Base-by-base conservation (phyloP, 2,329 filamentous ascomycete genomes). In the Pseudogymnoascus sp. region DNA sequence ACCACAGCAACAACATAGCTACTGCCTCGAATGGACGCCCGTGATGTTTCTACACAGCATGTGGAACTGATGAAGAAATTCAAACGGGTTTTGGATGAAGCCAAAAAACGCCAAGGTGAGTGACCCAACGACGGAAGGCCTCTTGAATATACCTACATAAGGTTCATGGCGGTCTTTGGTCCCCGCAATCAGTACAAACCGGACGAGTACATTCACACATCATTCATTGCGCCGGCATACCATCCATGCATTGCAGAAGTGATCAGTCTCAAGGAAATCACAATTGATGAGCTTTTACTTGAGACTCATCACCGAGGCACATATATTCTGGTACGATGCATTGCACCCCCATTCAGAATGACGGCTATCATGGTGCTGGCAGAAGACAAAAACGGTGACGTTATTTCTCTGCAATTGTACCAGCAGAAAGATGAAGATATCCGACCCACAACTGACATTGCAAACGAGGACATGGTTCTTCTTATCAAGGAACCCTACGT, bases 251-350 rank as follows among this genome's bases (percentile, higher is more conserved):
- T 11, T 25, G 30, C 50, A 33, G 57, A 33, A 16, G 30, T 65
- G 30, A 6, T 62, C n/a, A 61, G 62, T 9, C 62, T 74, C 39
- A 66, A 66, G 39, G 57, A 50, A 6, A 63, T 67, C 57, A 35
- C 57, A n/a, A 18, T 65, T 11, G 64, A 63, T 18, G 65, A 73
- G 30, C 71, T 78, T 8, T 47, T 22, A 12, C 69, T 76, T 28
- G 73, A 77, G 63, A 76, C 69, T n/a, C 75, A 77, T 65, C 75
- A 78, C 67, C 70, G 73, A 11, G 75, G 72, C 2, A 73, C 70
- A 47, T 58, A 75, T 14, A 59, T 75, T 4, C 28, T 75, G 28
- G 38, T 65, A 28, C 47, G 58, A 36, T 62, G 61, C 63, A 14
- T 60, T 58, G 18, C 47, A 54, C 50, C 63, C 58, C 6, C 61